A percentile compares a stretch with the other conserved stretches of the same genome.
Conservation (phyloP, 108 stramenopile species). For the Skeletonema potamos region DNA sequence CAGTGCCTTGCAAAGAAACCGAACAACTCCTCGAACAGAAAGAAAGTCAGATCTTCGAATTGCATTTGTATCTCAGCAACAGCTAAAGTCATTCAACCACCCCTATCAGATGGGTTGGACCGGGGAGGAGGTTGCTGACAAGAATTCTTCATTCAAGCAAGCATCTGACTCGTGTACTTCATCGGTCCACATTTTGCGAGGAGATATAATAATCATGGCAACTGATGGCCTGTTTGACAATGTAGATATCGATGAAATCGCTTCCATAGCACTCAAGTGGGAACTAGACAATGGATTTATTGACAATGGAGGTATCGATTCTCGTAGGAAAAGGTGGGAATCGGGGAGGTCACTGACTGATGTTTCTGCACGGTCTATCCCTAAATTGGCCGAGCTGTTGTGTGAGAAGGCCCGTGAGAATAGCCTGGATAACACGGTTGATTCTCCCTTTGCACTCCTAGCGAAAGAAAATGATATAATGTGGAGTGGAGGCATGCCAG, state of each 20-base stretch:
- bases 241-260: constrained; percentile 94
- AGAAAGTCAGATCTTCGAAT: constrained; percentile 84
- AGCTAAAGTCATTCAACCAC: constrained; percentile 93
- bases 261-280: constrained; percentile 84
- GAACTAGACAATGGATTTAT: constrained; percentile 84
- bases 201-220: constrained; percentile 94
- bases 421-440: constrained; percentile 72
- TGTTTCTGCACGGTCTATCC: constrained; percentile 45
- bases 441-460: constrained; percentile 94
- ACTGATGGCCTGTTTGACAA: constrained; percentile 98
- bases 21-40: constrained; percentile 67
- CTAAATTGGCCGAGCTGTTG: constrained; percentile 52
- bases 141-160: constrained; percentile 77
- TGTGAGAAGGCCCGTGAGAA: constrained; percentile 77
- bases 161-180: constrained; percentile 88
- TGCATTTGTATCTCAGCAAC: constrained; percentile 95
- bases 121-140: constrained; percentile 64
- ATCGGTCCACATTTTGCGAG: constrained; percentile 87
- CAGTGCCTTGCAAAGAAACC: constrained; percentile 83
- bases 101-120: constrained; percentile 96
- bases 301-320: constrained; percentile 63
- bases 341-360: constrained; percentile 63
- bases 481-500: constrained; percentile 98
- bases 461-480: constrained; percentile 98
- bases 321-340: constrained; percentile 72